These are phyloP conservation scores for Solanum sparsipilum DNA, from an alignment of 257 asterid species.

Conservation along the genomic window DNA sequence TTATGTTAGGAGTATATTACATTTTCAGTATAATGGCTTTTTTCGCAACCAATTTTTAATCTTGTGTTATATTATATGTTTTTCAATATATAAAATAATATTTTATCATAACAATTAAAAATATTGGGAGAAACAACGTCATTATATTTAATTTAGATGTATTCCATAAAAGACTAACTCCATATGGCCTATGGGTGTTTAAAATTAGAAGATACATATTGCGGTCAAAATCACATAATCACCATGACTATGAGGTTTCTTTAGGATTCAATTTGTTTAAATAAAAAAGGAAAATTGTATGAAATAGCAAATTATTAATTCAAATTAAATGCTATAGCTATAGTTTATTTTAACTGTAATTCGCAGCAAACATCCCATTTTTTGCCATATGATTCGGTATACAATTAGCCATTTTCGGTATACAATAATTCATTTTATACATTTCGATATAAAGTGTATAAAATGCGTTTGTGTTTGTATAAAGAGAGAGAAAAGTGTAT, in stretches of 20 bases:
- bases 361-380: no score
- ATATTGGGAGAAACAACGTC: neutral
- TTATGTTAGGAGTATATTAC: neutral
- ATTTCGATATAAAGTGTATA: no score
- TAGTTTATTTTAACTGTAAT: no score
- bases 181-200: neutral
- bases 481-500: no score
- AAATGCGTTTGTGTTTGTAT: no score
- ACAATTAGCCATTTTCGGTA: no score
- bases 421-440: no score
- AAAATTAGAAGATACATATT: neutral
- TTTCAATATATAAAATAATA: neutral
- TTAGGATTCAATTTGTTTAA: neutral
- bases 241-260: neutral
- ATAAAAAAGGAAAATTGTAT: neutral
- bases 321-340: no score
- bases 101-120: neutral
- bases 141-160: no score
- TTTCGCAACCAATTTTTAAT: neutral
- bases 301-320: no score
- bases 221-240: neutral
- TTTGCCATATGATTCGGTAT: no score
- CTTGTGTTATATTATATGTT: neutral
- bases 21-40: neutral
- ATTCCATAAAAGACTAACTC: neutral